Evolutionary conservation across 495 filamentous ascomycete genomes (phyloP).

Genomic region (Lineolata rhizophorae): DNA sequence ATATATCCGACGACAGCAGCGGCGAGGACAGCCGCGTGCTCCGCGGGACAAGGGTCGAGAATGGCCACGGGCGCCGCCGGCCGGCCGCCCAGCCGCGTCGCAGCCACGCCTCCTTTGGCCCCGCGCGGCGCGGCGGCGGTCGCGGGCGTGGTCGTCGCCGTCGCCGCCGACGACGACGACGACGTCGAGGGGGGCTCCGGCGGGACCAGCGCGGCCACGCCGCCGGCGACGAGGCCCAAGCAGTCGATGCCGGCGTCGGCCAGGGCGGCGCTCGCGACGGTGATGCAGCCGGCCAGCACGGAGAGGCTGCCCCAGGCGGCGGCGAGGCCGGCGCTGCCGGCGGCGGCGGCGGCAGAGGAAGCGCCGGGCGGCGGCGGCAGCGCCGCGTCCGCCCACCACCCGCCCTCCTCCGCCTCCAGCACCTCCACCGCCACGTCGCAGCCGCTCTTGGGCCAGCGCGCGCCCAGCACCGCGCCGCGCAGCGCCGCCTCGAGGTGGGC

Average conservation of each 20-base stretch:
- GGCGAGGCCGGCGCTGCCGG: slow-evolving; percentile 1
- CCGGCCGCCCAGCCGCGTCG: slow-evolving; percentile 3
- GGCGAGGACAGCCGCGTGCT: slow-evolving; percentile 53
- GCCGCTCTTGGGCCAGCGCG: slow-evolving; percentile 90
- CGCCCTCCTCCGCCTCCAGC: slow-evolving; percentile 70
- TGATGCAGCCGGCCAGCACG: slow-evolving; percentile 79
- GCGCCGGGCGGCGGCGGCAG: slow-evolving; percentile 3
- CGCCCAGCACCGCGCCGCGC: slow-evolving; percentile 69
- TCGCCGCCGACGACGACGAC: too few relatives aligned
- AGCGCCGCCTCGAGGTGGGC: slow-evolving; percentile 83
- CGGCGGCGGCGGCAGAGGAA: neutral
- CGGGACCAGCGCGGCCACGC: slow-evolving; percentile 59
- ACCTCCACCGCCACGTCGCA: slow-evolving; percentile 83
- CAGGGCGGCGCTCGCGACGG: slow-evolving; percentile 84
- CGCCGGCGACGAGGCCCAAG: slow-evolving; percentile 73
- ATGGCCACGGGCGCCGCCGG: slow-evolving; percentile 26
- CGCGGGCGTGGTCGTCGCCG: too few relatives aligned
- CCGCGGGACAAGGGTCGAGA: slow-evolving; percentile 65
- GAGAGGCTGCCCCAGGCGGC: slow-evolving; percentile 63
- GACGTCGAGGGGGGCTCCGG: too few relatives aligned
- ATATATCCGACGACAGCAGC: slow-evolving; percentile 85
- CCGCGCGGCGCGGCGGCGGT: too few relatives aligned
- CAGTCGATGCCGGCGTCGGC: slow-evolving; percentile 92
- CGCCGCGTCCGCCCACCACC: slow-evolving; percentile 26
- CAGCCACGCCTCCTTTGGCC: too few relatives aligned